Base-by-base conservation (phyloP, 1,284 basidiomycete species). In the Schizophyllum commune region DNA sequence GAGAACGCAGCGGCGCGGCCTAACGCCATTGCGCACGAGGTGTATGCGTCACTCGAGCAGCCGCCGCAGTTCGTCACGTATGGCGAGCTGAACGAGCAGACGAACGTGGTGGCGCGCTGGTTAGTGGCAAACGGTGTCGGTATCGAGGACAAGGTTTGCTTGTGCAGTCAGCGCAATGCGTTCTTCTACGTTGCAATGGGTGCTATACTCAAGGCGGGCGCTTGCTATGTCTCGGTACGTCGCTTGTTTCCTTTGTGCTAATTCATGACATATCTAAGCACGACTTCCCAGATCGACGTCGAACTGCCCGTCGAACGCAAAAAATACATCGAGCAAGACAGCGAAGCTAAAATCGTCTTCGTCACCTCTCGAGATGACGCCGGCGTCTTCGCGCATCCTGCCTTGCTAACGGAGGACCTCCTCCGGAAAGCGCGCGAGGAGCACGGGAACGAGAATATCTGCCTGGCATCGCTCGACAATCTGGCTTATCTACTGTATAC, bases 11-110 rank as follows among this genome's bases (percentile, higher is more conserved):
- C 54, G 20, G 19, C 57, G 33, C 60, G 64, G 4, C 64, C 64
- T 8, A 55, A 62, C 39, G 64, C 62, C 9, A 52, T 65, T 21
- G 64, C 64, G 2, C 64, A 65, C 55, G 64, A 65, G 32, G 60
- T 65, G 13, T 65, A 63, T 39, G 55, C 55, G 4, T 58, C 58
- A 5, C 20, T 63, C 33, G 62, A 61, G 17, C 15, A 55, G 15
- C 58, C 60, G 34, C 61, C 64, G n/a, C 53, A 55, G 53, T 27
- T 20, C 19, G 53, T 55, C 20, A 55, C 53, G 4, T 59, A 59
- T 22, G 39, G 32, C 39, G 47, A 59, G 58, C 58, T 59, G 15
- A 52, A 59, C 27, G 34, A 22, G 39, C 58, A 53, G 13, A 59
- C 32, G 20, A 59, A 59, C 21, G 47, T 27, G 21, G 15, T 59